phyloP scores from a whole-genome alignment of 116 monocot species.

The Zostera marina region DNA sequence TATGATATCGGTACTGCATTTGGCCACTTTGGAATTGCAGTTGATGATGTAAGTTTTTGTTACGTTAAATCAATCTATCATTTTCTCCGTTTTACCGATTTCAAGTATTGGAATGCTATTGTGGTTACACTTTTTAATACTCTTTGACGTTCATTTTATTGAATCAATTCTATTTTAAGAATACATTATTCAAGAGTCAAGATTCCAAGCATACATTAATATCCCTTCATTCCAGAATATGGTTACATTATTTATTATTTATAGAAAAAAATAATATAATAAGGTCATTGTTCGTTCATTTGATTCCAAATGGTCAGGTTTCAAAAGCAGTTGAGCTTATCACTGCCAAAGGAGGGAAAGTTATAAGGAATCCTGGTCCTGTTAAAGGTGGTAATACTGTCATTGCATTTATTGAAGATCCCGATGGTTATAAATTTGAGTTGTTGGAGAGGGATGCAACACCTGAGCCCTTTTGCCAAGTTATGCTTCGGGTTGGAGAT shows the following conservation, averaged over 20 bases:
- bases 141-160: neutral
- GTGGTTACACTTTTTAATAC: no score
- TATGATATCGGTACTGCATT: constrained; percentile 75
- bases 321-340: constrained; percentile 41
- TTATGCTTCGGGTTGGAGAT: constrained; percentile 76
- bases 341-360: constrained; percentile 60
- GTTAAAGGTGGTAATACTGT: constrained; percentile 56
- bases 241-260: neutral
- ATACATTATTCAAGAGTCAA: neutral
- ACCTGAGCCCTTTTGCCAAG: constrained; percentile 68
- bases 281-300: constrained; percentile 1
- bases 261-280: neutral
- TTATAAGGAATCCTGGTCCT: constrained; percentile 56
- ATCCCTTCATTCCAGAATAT: neutral
- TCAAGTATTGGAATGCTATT: neutral
- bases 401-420: constrained; percentile 66
- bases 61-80: neutral
- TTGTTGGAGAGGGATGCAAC: constrained; percentile 52
- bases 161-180: neutral
- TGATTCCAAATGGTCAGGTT: constrained; percentile 21
- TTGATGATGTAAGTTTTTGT: constrained; percentile 64
- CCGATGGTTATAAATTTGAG: constrained; percentile 70
- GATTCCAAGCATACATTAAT: neutral
- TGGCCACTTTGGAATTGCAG: constrained; percentile 79
- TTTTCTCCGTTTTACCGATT: neutral